A percentile compares a stretch with the other conserved stretches of the same genome.
Evolutionary conservation across 2,329 filamentous ascomycete species (phyloP).

Genomic region (Fusarium metavorans): DNA sequence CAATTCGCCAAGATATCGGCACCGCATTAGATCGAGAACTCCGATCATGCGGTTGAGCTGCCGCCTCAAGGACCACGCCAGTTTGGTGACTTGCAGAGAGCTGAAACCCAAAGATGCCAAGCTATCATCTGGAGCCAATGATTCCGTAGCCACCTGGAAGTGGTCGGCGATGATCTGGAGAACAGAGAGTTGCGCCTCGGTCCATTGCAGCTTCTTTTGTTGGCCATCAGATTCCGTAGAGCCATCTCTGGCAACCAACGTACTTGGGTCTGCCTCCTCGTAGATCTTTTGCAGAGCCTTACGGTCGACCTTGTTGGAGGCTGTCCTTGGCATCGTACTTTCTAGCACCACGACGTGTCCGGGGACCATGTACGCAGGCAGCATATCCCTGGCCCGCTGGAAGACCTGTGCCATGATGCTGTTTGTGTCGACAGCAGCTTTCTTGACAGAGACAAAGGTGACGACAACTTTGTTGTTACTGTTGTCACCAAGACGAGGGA

Average conservation of each 20-base stretch:
- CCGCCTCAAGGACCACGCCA: slow-evolving; percentile 18
- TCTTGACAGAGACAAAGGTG: slow-evolving; percentile 24
- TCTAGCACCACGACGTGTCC: slow-evolving; percentile 26
- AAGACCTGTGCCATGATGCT: slow-evolving; percentile 15
- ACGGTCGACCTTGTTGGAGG: slow-evolving; percentile 29
- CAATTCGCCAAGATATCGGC: slow-evolving; percentile 6
- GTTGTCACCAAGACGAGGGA: neutral
- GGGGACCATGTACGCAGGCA: slow-evolving; percentile 27
- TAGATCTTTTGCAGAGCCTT: slow-evolving; percentile 23
- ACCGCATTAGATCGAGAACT: slow-evolving; percentile 23
- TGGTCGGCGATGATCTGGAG: slow-evolving; percentile 11
- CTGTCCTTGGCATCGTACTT: slow-evolving; percentile 24
- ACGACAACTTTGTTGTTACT: slow-evolving; percentile 24
- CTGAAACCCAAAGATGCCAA: slow-evolving; percentile 26
- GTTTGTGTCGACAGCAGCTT: neutral
- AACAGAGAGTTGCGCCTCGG: neutral
- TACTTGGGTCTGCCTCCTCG: neutral
- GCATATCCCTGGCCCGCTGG: slow-evolving; percentile 11
- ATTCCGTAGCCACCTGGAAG: slow-evolving; percentile 10
- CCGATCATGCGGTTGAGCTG: slow-evolving; percentile 18
- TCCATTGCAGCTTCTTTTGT: neutral
- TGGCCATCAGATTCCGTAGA: neutral
- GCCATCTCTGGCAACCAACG: neutral
- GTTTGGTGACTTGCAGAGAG: slow-evolving; percentile 25
- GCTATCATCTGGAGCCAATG: slow-evolving; percentile 11